Evolutionary conservation across 371 early-diverging fungal species (phyloP), one percentile per base, ranked within the genome.

Genomic region (Coemansia sp.): DNA sequence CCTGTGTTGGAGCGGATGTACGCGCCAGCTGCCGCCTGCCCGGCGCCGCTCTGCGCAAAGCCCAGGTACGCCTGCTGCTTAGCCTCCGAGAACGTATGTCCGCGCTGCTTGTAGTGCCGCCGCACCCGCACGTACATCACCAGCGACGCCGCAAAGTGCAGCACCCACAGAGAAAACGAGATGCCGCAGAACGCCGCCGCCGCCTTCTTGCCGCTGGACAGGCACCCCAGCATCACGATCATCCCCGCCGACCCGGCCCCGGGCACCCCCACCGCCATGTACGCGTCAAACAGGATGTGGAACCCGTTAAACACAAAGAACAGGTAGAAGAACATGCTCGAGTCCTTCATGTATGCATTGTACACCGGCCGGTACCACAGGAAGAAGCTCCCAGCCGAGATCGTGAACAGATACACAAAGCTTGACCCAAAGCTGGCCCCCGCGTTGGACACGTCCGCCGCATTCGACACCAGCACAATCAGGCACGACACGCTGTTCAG

Each of bases 311-410:
- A 94, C 45, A 94, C 68, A 62, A 94, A 88, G 77, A 83, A 94
- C 54, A 93, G 80, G 69, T 89, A 90, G 77, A 87, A 93, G 81
- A 90, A 93, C 64, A 94, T 80, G 16, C 91, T 89, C 68, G 85
- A 86, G 64, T 93, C 92, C 75, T 90, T 92, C 88, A 89, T 88
- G 73, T 87, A 94, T 43, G 91, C 93, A 67, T 89, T 90, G 80
- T 94, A 94, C 41, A 90, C 83, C 20, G 94, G 94, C 14, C 93
- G 83, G 75, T 94, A 94, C 94, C 94, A 92, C 55, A 90, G 65
- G 73, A 90, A 89, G 79, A 94, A 92, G 51, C 91, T 90, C 4
- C 87, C 85, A 5, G 85, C 77, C 4, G 86, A 84, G 68, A 91
- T 89, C 5, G 90, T 87, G 68, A 91, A 87, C 80, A 89, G 82